Conservation (phyloP, 2,329 filamentous ascomycete species). For the Fusarium subtropicale region DNA sequence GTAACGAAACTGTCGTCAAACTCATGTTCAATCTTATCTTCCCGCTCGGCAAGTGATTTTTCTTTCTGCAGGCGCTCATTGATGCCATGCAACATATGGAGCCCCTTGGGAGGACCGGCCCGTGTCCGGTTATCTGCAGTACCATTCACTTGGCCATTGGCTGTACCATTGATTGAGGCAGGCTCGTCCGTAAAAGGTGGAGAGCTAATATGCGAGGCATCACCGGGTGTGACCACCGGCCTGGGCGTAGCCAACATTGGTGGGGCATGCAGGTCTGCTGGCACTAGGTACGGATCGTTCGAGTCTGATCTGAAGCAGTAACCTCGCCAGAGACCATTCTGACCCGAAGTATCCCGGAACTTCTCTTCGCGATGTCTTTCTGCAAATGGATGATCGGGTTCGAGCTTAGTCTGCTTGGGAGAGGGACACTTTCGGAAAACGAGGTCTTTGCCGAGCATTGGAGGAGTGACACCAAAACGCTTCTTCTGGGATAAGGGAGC, state of each 20-base stretch:
- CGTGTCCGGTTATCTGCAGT: conserved; percentile 46
- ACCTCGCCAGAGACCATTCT: conserved; percentile 80
- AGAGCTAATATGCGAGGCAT: conserved; percentile 55
- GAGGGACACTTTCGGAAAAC: conserved; percentile 84
- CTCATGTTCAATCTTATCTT: conserved; percentile 70
- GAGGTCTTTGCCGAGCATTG: conserved; percentile 88
- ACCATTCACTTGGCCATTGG: conserved; percentile 32
- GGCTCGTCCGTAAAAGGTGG: conserved; percentile 58
- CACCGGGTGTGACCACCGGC: conserved; percentile 55
- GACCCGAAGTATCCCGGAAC: conserved; percentile 67
- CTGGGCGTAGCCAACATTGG: conserved; percentile 64
- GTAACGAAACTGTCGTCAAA: conserved; percentile 89
- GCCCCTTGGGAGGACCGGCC: conserved; percentile 55
- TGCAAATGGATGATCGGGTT: conserved; percentile 76
- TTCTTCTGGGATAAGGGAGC: conserved; percentile 57
- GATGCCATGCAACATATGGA: conserved; percentile 64
- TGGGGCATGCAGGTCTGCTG: conserved; percentile 59
- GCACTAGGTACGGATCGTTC: conserved; percentile 54
- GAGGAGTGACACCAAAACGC: conserved; percentile 73
- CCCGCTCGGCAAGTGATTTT: conserved; percentile 61
- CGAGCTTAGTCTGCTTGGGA: conserved; percentile 85
- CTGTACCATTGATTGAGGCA: conserved; percentile 43
- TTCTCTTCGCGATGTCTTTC: conserved; percentile 60
- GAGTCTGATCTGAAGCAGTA: conserved; percentile 66
- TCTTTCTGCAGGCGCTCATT: conserved; percentile 64